Evolutionary conservation across 768 basidiomycete species (phyloP).

Genomic region (Scleroderma bovista): DNA sequence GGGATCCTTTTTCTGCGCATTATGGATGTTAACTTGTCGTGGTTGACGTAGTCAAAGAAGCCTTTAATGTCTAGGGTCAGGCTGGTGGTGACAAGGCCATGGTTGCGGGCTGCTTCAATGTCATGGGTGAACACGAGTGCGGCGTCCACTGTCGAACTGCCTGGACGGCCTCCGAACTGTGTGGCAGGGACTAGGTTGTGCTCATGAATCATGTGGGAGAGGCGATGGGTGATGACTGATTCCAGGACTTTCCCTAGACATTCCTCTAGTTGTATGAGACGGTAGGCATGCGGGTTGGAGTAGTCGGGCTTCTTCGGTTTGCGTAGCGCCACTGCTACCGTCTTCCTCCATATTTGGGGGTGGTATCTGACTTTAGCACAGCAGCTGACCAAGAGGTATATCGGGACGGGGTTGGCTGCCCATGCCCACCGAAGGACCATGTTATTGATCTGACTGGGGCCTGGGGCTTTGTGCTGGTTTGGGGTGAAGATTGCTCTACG

Average conservation of each 20-base stretch:
- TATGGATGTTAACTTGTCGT: slow-evolving; percentile 1
- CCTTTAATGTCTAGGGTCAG: slow-evolving; percentile 18
- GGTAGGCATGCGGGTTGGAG: slow-evolving; percentile 28
- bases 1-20: background rate
- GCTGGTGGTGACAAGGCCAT: slow-evolving; percentile 1
- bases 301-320: slow-evolving; percentile 36
- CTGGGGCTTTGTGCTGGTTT: no score
- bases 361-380: background rate
- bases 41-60: slow-evolving; percentile 19
- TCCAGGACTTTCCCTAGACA: slow-evolving; percentile 31
- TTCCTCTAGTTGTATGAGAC: slow-evolving; percentile 31
- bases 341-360: slow-evolving; percentile 14
- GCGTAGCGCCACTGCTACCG: slow-evolving; percentile 26
- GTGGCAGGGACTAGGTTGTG: slow-evolving; percentile 21
- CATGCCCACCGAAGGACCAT: background rate
- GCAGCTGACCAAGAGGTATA: background rate
- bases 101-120: background rate
- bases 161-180: slow-evolving; percentile 23
- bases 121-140: background rate
- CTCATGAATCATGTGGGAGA: slow-evolving; percentile 17
- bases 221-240: slow-evolving; percentile 18
- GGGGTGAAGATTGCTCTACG: no score
- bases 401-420: background rate
- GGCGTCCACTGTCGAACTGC: slow-evolving; percentile 2
- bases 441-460: background rate